Conservation (phyloP, 1,284 basidiomycete genomes). For the Chalciporus sp. region DNA sequence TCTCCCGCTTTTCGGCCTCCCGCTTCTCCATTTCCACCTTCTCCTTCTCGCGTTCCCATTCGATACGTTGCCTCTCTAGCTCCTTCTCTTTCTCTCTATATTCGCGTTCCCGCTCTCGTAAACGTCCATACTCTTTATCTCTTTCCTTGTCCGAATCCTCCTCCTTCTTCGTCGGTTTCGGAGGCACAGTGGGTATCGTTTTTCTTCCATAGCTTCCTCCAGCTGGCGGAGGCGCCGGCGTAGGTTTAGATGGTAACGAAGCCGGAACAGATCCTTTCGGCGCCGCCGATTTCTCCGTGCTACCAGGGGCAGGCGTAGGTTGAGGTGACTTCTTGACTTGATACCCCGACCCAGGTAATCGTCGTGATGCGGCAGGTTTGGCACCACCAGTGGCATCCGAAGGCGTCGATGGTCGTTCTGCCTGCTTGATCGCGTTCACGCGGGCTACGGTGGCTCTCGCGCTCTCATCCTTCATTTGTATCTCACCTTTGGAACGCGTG, state of each 20-base stretch:
- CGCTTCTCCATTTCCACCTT: constrained; percentile 27
- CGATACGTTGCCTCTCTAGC: constrained; percentile 16
- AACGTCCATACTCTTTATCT: constrained; percentile 24
- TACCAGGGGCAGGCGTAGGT: constrained; percentile 7
- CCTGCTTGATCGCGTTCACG: constrained; percentile 30
- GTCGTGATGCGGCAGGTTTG: constrained; percentile 30
- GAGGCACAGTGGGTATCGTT: constrained; percentile 19
- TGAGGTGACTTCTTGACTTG: constrained; percentile 35
- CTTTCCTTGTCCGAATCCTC: constrained; percentile 34
- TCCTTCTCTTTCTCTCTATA: constrained; percentile 17
- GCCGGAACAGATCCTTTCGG: constrained; percentile 18
- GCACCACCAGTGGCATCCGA: constrained; percentile 11
- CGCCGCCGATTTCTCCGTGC: constrained; percentile 16
- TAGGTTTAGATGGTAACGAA: constrained; percentile 34
- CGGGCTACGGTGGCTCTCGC: constrained; percentile 21
- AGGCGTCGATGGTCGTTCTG: constrained; percentile 16
- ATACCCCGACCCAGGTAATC: constrained; percentile 53
- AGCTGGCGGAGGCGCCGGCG: constrained; percentile 28
- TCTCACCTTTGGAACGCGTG: constrained; percentile 43
- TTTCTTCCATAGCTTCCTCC: constrained; percentile 27
- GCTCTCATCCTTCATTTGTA: constrained; percentile 60
- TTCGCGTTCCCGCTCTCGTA: constrained; percentile 26
- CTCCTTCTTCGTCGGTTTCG: constrained; percentile 24
- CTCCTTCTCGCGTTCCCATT: constrained; percentile 25
- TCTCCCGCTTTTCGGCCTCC: constrained; percentile 24